A percentile compares a stretch with the other conserved stretches of the same genome.
phyloP scores from a whole-genome alignment of 495 filamentous ascomycete genomes.

The Podospora conica region DNA sequence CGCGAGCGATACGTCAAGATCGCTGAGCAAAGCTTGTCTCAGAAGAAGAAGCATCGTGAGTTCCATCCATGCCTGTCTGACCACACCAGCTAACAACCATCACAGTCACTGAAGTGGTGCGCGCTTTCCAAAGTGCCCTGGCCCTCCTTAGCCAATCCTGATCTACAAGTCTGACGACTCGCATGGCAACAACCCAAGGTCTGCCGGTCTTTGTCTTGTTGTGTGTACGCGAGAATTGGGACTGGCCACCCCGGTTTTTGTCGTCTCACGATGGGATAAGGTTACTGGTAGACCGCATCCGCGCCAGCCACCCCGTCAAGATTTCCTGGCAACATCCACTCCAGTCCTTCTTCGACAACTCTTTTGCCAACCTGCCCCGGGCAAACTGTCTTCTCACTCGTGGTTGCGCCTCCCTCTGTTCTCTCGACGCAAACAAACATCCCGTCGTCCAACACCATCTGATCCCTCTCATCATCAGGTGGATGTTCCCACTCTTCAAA shows the following conservation, averaged over 20 bases:
- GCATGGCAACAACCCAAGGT: not conserved
- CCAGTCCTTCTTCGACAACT: not conserved
- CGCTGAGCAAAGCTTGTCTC: conserved; percentile 58
- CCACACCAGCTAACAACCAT: conserved; percentile 11
- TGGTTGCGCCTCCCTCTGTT: not conserved
- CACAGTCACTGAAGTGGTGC: conserved; percentile 66
- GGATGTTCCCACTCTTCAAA: not conserved
- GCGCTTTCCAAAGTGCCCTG: conserved; percentile 73
- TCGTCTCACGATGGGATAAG: too few relatives aligned
- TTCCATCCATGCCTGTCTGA: conserved; percentile 2
- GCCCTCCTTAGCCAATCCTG: conserved; percentile 50
- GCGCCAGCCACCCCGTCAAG: not conserved
- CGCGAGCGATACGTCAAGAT: conserved; percentile 67
- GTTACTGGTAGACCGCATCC: too few relatives aligned
- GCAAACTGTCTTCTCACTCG: not conserved
- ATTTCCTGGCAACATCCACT: not conserved
- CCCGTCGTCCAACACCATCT: not conserved
- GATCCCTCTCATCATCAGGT: not conserved
- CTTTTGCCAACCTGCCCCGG: not conserved
- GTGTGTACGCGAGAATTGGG: too few relatives aligned
- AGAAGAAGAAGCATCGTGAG: conserved; percentile 71
- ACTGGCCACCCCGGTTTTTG: too few relatives aligned
- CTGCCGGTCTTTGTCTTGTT: too few relatives aligned
- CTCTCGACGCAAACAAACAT: not conserved
- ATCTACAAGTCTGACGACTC: not conserved